Base-by-base conservation (phyloP, 257 asterid genomes). In the Nicotiana sylvestris region DNA sequence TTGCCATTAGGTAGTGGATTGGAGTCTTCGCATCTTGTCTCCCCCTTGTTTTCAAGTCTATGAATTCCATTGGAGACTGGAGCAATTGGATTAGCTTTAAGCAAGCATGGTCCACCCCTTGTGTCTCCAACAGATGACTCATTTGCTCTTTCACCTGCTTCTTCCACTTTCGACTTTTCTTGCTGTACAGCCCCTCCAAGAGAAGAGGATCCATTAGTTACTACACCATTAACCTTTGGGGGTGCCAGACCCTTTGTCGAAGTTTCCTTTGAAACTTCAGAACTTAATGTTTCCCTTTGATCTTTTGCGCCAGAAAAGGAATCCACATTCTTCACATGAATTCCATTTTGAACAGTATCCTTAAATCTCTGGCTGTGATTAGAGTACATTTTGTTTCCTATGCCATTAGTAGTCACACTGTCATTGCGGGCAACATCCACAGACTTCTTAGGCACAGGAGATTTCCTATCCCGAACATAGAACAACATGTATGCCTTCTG, bases 401-500 rank as follows among this genome's bases (percentile, higher is more conserved):
- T 60, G 81, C 89, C 89, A 85, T 86, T 90, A 77, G 81, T 81
- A 57, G 79, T 86, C 83, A 70, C 78, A 76, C 84, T 89, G 61
- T 89, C 94, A 84, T 90, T 91, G 81, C 84, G 91, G 46, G 78
- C 35, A 30, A 81, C 84, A 77, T 78, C 87, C 17, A 87, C 89
- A 18, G 89, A 82, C 84, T 89, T 96, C 87, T 89, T 93, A 25
- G 90, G 62, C 46, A 39, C 43, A 62, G 80, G 46, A 30, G 81
- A 86, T 82, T 84, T 90, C 87, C 90, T 86, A 83, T 96, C 98
- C 51, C 97, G 90, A 72, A 96, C 97, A 86, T 96, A 96, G 85
- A 96, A 96, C 84, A 96, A 85, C 98, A 96, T 96, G 83, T 96
- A 96, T 39, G 99, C 99, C 89, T 96, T 93, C 88, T 96, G 99